Evolutionary conservation across 2,329 filamentous ascomycete genomes (phyloP).

Genomic region (Endocalyx cinctus): DNA sequence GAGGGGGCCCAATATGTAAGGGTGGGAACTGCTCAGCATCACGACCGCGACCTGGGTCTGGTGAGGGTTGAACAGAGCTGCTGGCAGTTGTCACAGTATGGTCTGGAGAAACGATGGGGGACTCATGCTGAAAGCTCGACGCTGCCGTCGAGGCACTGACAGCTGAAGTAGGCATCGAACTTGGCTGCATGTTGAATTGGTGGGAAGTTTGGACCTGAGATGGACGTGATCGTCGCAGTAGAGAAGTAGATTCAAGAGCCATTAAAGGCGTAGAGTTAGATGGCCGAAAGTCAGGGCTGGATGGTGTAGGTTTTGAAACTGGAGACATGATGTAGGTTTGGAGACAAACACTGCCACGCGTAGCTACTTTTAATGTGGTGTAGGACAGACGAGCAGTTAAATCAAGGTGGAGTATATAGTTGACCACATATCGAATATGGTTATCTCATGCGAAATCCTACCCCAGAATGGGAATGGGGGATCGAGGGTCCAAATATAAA

Average conservation of each 20-base stretch:
- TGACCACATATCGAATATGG: slow-evolving; percentile 27
- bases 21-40: slow-evolving; percentile 48
- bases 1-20: slow-evolving; percentile 70
- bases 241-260: slow-evolving; percentile 33
- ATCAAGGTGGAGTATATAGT: slow-evolving; percentile 23
- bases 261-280: slow-evolving; percentile 33
- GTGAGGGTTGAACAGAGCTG: slow-evolving; percentile 63
- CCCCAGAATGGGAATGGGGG: slow-evolving; percentile 11
- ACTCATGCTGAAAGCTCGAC: slow-evolving; percentile 51
- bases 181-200: slow-evolving; percentile 31
- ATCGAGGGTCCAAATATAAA: slow-evolving; percentile 9
- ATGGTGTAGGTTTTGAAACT: slow-evolving; percentile 25
- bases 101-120: slow-evolving; percentile 54
- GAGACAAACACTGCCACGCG: slow-evolving; percentile 20
- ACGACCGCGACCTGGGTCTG: slow-evolving; percentile 55
- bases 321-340: slow-evolving; percentile 8
- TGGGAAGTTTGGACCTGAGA: slow-evolving; percentile 45
- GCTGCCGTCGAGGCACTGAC: slow-evolving; percentile 53
- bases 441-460: slow-evolving; percentile 18
- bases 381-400: slow-evolving; percentile 10
- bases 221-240: slow-evolving; percentile 39
- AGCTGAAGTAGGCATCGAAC: slow-evolving; percentile 45
- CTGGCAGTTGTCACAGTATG: slow-evolving; percentile 49
- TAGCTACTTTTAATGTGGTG: slow-evolving; percentile 12
- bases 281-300: slow-evolving; percentile 24